phyloP scores from a whole-genome alignment of 257 asterid species.

The Jaltomata sinuosa region DNA sequence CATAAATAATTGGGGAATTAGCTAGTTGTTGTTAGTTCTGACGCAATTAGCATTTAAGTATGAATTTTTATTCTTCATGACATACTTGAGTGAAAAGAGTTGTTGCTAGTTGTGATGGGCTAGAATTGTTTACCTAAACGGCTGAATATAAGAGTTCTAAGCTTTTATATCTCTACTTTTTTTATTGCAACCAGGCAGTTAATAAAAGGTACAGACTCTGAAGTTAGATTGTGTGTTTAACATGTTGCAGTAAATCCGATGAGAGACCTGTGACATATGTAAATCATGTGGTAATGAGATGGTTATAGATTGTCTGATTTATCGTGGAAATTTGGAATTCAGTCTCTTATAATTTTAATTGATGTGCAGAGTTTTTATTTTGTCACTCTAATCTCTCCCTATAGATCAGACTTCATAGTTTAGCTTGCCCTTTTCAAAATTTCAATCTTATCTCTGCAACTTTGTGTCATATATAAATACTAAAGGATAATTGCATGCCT shows the following conservation, averaged over 20 bases:
- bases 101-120: neutral
- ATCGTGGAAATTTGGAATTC: no score
- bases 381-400: neutral
- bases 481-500: neutral
- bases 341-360: neutral
- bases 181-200: neutral
- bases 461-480: neutral
- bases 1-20: neutral
- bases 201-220: neutral
- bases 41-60: neutral
- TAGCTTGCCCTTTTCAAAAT: neutral
- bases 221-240: neutral
- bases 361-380: neutral
- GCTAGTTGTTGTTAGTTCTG: neutral
- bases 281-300: neutral
- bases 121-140: no score
- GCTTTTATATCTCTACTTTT: neutral
- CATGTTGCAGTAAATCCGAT: neutral
- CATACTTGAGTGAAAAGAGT: neutral
- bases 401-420: neutral
- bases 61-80: neutral
- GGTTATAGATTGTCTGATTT: no score
- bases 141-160: neutral
- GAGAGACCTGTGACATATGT: neutral
- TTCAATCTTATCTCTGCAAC: neutral